These are phyloP conservation scores for Amauroascus verrucosus DNA, from an alignment of 2,329 filamentous ascomycete species.

Conservation along the genomic window DNA sequence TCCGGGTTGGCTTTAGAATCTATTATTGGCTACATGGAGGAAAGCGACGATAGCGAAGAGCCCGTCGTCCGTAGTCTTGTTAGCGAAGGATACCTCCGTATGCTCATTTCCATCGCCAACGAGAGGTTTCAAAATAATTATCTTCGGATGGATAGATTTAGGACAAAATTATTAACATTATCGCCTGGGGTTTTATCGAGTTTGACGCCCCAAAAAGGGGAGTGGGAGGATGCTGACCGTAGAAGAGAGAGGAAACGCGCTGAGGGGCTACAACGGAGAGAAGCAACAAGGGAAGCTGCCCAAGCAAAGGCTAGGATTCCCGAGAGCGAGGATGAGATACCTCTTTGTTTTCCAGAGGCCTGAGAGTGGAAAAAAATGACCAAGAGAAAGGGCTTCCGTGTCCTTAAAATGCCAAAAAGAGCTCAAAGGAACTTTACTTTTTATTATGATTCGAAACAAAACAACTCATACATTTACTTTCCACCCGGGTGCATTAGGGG, in stretches of 20 bases:
- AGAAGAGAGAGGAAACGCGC: slow-evolving; percentile 33
- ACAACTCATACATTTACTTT: neutral
- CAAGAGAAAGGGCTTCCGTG: neutral
- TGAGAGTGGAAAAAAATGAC: neutral
- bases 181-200: slow-evolving; percentile 12
- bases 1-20: slow-evolving; percentile 75
- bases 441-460: no score
- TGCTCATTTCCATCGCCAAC: slow-evolving; percentile 60
- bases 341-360: neutral
- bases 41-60: slow-evolving; percentile 23
- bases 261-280: slow-evolving; percentile 33
- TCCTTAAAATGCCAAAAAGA: neutral
- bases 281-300: slow-evolving; percentile 11
- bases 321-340: neutral
- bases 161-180: slow-evolving; percentile 22
- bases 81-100: slow-evolving; percentile 54
- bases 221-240: slow-evolving; percentile 32
- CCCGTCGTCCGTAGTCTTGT: slow-evolving; percentile 47
- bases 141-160: slow-evolving; percentile 33
- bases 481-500: slow-evolving; percentile 5
- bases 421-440: no score
- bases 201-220: slow-evolving; percentile 8
- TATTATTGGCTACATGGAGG: slow-evolving; percentile 53
- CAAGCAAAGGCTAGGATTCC: slow-evolving; percentile 3
- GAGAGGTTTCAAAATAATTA: slow-evolving; percentile 41